Evolutionary conservation across 345 rosid genomes (phyloP), one percentile per base, ranked within the genome.

Genomic region (Sisymbrium irio): DNA sequence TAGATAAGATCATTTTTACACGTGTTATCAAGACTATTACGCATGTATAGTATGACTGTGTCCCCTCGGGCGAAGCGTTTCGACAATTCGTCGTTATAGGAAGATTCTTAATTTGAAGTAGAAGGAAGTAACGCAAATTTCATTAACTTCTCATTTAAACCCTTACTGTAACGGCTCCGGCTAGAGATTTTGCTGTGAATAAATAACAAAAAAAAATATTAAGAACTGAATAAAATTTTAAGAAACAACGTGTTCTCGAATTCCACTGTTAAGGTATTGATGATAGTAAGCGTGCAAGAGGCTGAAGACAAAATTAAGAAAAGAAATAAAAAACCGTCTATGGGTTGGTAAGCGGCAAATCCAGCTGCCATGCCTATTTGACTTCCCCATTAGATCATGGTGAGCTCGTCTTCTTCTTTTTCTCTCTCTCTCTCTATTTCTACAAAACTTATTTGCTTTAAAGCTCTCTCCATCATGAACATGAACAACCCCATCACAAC

Each of bases 291-390:
- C 36, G 55, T 56, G 55, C 61, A 50, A 71, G 59, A 14, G 56
- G 32, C 32, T 40, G 28, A 27, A 41, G 1, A 22, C 4, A 62
- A 17, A 45, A 32, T 30, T 9, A 12, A 50, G 15, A 22, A 22
- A 50, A 50, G 32, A 67, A 44, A 36, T 28, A 19, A 60, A 41
- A 71, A 51, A 5, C 14, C 66, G 61, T 74, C 47, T 68, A 64
- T 70, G 61, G 81, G 82, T 85, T 80, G 89, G 82, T 85, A 79
- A 84, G 76, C 85, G 79, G 80, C 65, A 82, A 49, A 66, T 78
- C 84, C 83, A 84, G 88, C 87, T 88, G 88, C 84, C 82, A 44
- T 70, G 47, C 45, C 37, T 70, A 65, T 77, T 84, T 82, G 85
- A 82, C 85, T 75, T 67, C 82, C 19, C 19, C 49, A 19, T 71